Base-by-base conservation (phyloP, 73 alveolate genomes). In the Diophrys sp. region DNA sequence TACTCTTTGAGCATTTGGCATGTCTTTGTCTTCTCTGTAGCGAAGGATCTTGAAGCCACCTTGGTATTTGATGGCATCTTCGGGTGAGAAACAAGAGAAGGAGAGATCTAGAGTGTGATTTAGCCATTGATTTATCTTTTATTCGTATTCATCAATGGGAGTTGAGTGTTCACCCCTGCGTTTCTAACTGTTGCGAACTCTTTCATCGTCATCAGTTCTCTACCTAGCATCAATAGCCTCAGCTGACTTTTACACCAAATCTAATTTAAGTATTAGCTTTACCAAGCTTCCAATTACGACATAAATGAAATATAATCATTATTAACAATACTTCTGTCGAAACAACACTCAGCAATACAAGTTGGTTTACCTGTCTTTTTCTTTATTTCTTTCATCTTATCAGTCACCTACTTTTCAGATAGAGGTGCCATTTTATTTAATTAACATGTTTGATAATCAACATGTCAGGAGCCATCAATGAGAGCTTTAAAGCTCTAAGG, bases 41-140 rank as follows among this genome's bases (percentile, higher is more conserved):
- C 82, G 55, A 23, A 66, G 79, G 32, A 88, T 56, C 18, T 71
- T 68, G 92, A 91, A 88, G 26, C 83, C 84, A 31, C 87, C 89
- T 83, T 71, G n/a, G n/a, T n/a, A n/a, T n/a, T n/a, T n/a, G n/a
- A n/a, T n/a, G n/a, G n/a, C n/a, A n/a, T n/a, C n/a, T n/a, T 71
- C 33, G 71, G 56, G 33, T 83, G 78, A 56, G 33, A 0, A 33
- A 70, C 54, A 53, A 73, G 80, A 67, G 78, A 32, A 70, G 76
- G 29, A 14, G 76, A 28, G 0, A 69, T 2, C 30, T 77, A n/a
- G n/a, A n/a, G n/a, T 71, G 34, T 26, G 62, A 14, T 68, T 29
- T 29, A 76, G 77, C 75, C 54, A 27, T 23, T 74, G 44, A 32
- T 53, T 28, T n/a, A 25, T 68, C 54, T 76, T 76, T 2, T 33